These are phyloP conservation scores for Aspergillus bertholletiae DNA, from an alignment of 495 filamentous ascomycete species.

Conservation along the genomic window DNA sequence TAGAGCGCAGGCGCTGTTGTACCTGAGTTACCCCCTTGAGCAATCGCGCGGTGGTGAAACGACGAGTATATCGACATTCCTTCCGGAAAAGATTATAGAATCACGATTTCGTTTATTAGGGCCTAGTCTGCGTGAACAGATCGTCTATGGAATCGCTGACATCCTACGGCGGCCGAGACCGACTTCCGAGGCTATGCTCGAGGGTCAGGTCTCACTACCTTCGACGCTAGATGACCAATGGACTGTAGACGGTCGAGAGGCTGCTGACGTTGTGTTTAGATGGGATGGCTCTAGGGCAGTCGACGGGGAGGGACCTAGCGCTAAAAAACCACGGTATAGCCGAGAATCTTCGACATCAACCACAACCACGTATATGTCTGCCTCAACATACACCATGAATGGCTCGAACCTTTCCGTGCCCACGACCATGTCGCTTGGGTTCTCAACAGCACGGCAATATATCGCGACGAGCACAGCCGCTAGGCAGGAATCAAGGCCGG, in stretches of 20 bases:
- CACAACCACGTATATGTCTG: constrained; percentile 21
- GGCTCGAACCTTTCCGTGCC: constrained; percentile 29
- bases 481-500: constrained; percentile 2
- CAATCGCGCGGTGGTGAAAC: constrained; percentile 58
- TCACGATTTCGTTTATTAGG: constrained; percentile 54
- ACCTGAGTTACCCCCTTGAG: constrained; percentile 75
- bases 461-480: constrained; percentile 24
- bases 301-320: constrained; percentile 19
- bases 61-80: constrained; percentile 61
- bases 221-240: constrained; percentile 61
- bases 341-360: constrained; percentile 15
- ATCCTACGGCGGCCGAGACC: constrained; percentile 61
- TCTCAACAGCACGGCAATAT: constrained; percentile 43
- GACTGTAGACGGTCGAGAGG: constrained; percentile 56
- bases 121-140: constrained; percentile 50
- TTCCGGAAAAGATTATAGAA: constrained; percentile 46
- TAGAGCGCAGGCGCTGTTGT: constrained; percentile 84
- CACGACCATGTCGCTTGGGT: constrained; percentile 34
- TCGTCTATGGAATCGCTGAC: constrained; percentile 56
- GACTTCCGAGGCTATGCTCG: constrained; percentile 41
- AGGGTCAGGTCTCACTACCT: constrained; percentile 38
- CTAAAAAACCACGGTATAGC: constrained; percentile 35
- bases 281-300: constrained; percentile 29
- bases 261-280: constrained; percentile 31
- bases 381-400: constrained; percentile 25